These are phyloP conservation scores for Epichloe uncinata DNA, from an alignment of 2,329 filamentous ascomycete genomes.

Conservation along the genomic window DNA sequence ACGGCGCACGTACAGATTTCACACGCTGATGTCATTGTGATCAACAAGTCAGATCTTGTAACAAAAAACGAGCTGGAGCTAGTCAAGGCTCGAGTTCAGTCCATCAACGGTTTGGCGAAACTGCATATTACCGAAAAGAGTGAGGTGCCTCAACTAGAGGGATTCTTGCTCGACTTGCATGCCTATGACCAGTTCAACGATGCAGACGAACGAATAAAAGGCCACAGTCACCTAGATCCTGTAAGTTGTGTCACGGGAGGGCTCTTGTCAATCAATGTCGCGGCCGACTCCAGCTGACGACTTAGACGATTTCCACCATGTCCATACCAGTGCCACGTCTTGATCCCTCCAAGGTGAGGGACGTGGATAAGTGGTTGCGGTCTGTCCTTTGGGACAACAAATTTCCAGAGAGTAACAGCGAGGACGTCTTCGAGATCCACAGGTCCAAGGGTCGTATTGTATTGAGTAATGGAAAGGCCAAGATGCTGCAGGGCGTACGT, in stretches of 20 bases:
- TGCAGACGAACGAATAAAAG: conserved; percentile 58
- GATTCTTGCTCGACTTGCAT: conserved; percentile 76
- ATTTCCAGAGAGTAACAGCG: conserved; percentile 34
- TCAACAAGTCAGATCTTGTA: conserved; percentile 90
- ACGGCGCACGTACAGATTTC: conserved; percentile 94
- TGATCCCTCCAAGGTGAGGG: conserved; percentile 38
- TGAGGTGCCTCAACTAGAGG: conserved; percentile 68
- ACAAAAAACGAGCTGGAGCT: conserved; percentile 50
- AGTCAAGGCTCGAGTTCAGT: conserved; percentile 58
- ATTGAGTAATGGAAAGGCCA: conserved; percentile 48
- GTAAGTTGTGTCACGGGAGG: conserved; percentile 31
- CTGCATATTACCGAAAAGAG: conserved; percentile 73
- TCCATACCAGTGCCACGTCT: conserved; percentile 56
- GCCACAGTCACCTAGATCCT: conserved; percentile 83
- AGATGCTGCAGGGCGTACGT: conserved; percentile 80
- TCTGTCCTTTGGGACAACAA: conserved; percentile 70
- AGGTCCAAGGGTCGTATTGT: conserved; percentile 70
- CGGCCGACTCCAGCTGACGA: conserved; percentile 7
- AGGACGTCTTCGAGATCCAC: conserved; percentile 60
- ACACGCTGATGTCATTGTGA: conserved; percentile 85
- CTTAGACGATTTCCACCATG: conserved; percentile 70
- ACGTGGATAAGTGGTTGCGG: conserved; percentile 70
- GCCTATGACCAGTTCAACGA: conserved; percentile 76
- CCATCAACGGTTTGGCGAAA: conserved; percentile 83
- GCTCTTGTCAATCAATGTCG: not conserved